Evolutionary conservation across 2,329 filamentous ascomycete genomes (phyloP).

Genomic region (Penicillium glabrum): DNA sequence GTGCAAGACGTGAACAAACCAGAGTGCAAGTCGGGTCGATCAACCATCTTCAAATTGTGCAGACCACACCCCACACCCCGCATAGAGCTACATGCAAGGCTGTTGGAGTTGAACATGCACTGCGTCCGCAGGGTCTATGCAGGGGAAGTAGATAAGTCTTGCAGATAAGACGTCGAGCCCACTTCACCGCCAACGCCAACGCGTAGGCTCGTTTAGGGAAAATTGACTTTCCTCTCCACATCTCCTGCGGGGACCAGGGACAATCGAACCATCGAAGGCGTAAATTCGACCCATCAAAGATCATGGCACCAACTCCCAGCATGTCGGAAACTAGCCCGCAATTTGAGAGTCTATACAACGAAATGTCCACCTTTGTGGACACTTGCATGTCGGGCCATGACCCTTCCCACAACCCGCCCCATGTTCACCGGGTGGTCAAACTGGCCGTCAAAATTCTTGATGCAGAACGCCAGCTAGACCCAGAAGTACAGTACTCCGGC

Average conservation of each 20-base stretch:
- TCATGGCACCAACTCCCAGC: neutral
- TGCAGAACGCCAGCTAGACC: conserved; percentile 41
- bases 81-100: neutral
- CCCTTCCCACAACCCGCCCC: conserved; percentile 82
- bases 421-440: conserved; percentile 77
- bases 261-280: neutral
- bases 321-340: conserved; percentile 17
- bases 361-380: conserved; percentile 64
- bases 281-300: neutral
- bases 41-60: neutral
- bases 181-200: neutral
- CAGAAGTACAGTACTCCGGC: conserved; percentile 47
- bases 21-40: neutral
- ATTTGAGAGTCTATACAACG: conserved; percentile 50
- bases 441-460: conserved; percentile 67
- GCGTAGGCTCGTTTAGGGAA: neutral
- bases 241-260: neutral
- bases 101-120: neutral
- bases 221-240: neutral
- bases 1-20: neutral
- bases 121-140: neutral
- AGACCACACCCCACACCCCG: neutral
- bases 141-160: neutral
- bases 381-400: conserved; percentile 74
- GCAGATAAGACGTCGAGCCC: neutral